Evolutionary conservation across 768 basidiomycete genomes (phyloP).

Genomic region (Suillus fuscotomentosus): DNA sequence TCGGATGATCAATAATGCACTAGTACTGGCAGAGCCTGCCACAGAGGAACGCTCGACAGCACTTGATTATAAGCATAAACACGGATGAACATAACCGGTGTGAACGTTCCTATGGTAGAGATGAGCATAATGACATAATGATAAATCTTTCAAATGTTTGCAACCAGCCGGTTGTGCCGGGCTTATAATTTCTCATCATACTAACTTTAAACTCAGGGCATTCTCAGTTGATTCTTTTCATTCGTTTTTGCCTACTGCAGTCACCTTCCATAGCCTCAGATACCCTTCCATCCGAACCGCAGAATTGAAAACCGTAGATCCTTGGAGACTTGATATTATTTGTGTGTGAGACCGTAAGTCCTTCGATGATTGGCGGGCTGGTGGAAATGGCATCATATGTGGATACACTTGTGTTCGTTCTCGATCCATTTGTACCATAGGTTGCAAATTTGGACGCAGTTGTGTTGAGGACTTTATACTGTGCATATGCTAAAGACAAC

Average conservation of each 20-base stretch:
- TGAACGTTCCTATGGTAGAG: too few species aligned
- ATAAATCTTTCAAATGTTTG: too few species aligned
- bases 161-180: not conserved
- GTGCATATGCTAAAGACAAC: not conserved
- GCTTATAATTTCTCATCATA: not conserved
- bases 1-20: too few species aligned
- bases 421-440: not conserved
- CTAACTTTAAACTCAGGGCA: not conserved
- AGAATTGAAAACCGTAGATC: not conserved
- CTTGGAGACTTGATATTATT: not conserved
- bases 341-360: not conserved
- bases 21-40: too few species aligned
- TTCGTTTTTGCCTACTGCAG: not conserved
- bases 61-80: too few species aligned
- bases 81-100: too few species aligned
- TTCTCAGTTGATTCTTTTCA: not conserved
- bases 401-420: not conserved
- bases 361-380: not conserved
- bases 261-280: not conserved
- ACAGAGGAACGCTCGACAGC: too few species aligned
- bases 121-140: too few species aligned
- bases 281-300: not conserved
- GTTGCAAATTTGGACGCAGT: not conserved
- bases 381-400: not conserved
- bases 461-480: not conserved